Evolutionary conservation across 2,329 filamentous ascomycete genomes (phyloP).

Genomic region (Magnaporthiopsis incrustans): DNA sequence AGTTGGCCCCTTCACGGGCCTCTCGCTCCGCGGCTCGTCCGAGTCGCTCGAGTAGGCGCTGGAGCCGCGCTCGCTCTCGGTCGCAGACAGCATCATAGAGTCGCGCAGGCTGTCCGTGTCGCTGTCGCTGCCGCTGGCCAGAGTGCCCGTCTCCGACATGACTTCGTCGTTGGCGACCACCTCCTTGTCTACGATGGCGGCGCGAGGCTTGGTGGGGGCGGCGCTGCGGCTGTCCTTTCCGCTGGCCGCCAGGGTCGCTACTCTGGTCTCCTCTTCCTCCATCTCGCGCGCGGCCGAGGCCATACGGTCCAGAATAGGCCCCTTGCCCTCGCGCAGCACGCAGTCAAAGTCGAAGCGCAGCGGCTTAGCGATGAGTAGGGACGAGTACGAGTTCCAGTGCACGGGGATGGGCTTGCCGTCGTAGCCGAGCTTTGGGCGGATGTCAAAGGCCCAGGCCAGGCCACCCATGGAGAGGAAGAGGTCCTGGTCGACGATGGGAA

Average conservation of each 20-base stretch:
- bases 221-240: not conserved
- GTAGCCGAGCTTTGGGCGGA: constrained; percentile 29
- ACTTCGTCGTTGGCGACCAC: not conserved
- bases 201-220: not conserved
- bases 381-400: constrained; percentile 36
- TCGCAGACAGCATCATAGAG: not conserved
- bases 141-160: constrained; percentile 5
- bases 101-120: constrained; percentile 5
- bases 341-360: constrained; percentile 29
- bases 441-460: constrained; percentile 45
- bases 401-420: constrained; percentile 33
- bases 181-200: not conserved
- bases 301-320: constrained; percentile 5
- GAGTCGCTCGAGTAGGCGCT: constrained; percentile 7
- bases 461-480: constrained; percentile 31
- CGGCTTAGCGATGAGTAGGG: constrained; percentile 36
- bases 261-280: constrained; percentile 4
- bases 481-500: constrained; percentile 32
- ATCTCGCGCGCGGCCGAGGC: constrained; percentile 5
- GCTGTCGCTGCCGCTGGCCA: constrained; percentile 4
- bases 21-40: not conserved
- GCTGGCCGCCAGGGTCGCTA: not conserved
- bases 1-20: not conserved
- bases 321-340: constrained; percentile 16
- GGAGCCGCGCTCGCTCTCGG: not conserved